Evolutionary conservation across 2,329 filamentous ascomycete species (phyloP).

Genomic region (Diaporthe humulicola): DNA sequence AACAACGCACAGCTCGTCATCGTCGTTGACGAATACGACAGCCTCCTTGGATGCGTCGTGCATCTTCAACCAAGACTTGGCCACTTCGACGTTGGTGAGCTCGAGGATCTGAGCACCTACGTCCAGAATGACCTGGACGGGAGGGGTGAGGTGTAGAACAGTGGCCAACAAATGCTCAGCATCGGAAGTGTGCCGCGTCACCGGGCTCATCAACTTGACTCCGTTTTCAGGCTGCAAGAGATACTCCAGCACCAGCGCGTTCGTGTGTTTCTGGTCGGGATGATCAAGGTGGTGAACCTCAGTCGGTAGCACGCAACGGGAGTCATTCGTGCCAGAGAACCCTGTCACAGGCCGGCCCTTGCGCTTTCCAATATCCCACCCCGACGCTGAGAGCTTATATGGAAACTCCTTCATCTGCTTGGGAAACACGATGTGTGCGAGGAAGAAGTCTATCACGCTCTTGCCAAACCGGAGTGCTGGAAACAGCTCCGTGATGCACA

Average conservation of each 20-base stretch:
- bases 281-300: constrained; percentile 69
- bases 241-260: constrained; percentile 73
- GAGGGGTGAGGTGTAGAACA: constrained; percentile 44
- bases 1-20: constrained; percentile 68
- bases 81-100: constrained; percentile 67
- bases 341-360: constrained; percentile 69
- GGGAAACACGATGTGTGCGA: constrained; percentile 70
- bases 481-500: constrained; percentile 65
- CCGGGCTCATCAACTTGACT: constrained; percentile 44
- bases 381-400: constrained; percentile 73
- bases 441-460: constrained; percentile 72
- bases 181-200: constrained; percentile 43
- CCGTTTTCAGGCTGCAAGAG: constrained; percentile 68
- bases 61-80: constrained; percentile 64
- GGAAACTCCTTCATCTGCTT: constrained; percentile 74
- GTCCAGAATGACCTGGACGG: constrained; percentile 71
- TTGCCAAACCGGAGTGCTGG: constrained; percentile 62
- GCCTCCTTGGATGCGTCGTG: constrained; percentile 52
- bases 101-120: constrained; percentile 80
- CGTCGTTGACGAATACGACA: constrained; percentile 69
- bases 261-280: constrained; percentile 70
- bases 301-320: constrained; percentile 68
- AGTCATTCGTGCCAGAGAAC: constrained; percentile 80
- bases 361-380: constrained; percentile 72
- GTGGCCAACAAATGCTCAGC: constrained; percentile 59